Evolutionary conservation across 371 early-diverging fungal genomes (phyloP), one percentile per base, ranked within the genome.

Genomic region (Mortierella sp.): DNA sequence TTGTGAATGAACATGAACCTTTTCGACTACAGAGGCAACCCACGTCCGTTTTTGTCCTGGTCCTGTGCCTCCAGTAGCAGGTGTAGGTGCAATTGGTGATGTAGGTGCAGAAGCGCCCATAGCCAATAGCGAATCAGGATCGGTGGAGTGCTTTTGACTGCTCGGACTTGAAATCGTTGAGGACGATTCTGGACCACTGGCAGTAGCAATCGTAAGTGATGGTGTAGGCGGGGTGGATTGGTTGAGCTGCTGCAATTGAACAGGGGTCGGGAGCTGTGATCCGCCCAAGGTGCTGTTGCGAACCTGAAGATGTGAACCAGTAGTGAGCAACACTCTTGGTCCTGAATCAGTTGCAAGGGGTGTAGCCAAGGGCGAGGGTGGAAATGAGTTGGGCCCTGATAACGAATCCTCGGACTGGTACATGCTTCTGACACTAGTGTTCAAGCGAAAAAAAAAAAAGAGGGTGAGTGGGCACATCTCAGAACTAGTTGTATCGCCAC

Each of bases 1-100:
- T 21, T 79, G 81, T 6, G 82, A 63, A 21, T 81, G 61, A 0
- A 71, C 81, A 65, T 85, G 82, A 1, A 88, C 61, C 30, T 78
- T 83, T 49, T 88, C 88, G 16, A 76, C 34, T 41, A 76, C 76
- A 54, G 69, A 65, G 16, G 46, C 66, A 21, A 74, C 65, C 74
- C 74, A 73, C 3, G 48, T 34, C 30, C 63, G 68, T 24, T 48
- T 60, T 27, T 65, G 72, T 16, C 53, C 48, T 2, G 49, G n/a
- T 34, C 18, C 38, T 8, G 53, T 6, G 19, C 38, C 23, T 12
- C 54, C 56, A 51, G 10, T 23, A 6, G 34, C 39, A 14, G 49
- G 50, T 0, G 61, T 50, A 4, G 68, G 19, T 4, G 54, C 23
- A 12, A 60, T 58, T 10, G 74, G 74, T 1, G 68, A 64, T 2